Base-by-base conservation (phyloP, 2,329 filamentous ascomycete species). In the Remersonia thermophila region DNA sequence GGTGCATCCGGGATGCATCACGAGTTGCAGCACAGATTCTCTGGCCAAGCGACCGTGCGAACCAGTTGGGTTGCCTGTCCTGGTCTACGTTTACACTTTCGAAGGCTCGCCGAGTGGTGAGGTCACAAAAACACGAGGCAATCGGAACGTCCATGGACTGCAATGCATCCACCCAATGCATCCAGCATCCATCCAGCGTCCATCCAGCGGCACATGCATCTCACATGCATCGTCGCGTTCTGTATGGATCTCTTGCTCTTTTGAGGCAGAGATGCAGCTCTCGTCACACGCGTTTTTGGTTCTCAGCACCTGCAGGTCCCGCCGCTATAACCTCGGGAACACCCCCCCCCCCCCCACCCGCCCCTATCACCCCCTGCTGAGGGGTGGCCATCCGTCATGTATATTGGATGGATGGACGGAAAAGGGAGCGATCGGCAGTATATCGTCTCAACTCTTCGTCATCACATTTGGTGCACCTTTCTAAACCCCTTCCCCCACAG, bases 401-500 rank as follows among this genome's bases (percentile, higher is more conserved):
- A 14, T 4, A 28, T 28, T 4, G 29, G 29, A 17, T 33, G 38
- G 20, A 9, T 23, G 20, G 9, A 6, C 20, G 5, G 20, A 23
- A 23, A 23, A 23, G 20, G 20, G 20, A 23, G 20, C 9, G 20
- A 23, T 23, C 20, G 9, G 20, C 20, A 5, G 20, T 23, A 23
- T 23, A 40, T 36, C 36, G 30, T 31, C 28, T 33, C 38, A 35
- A 35, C 33, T 35, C 20, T 9, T 6, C 9, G 20, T 9, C 20
- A 23, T 23, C 20, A 9, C 20, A 23, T 9, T 6, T 9, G 9
- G 9, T 23, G 20, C 5, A 9, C 20, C 20, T 23, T 23, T 45
- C 44, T 46, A 49, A 53, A 43, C 34, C n/a, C 16, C 33, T 38
- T 28, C 29, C 38, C 35, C 35, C 40, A 28, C 55, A 84, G 73